These are phyloP conservation scores for Sporothrix luriei DNA, from an alignment of 2,329 filamentous ascomycete genomes.

Conservation along the genomic window DNA sequence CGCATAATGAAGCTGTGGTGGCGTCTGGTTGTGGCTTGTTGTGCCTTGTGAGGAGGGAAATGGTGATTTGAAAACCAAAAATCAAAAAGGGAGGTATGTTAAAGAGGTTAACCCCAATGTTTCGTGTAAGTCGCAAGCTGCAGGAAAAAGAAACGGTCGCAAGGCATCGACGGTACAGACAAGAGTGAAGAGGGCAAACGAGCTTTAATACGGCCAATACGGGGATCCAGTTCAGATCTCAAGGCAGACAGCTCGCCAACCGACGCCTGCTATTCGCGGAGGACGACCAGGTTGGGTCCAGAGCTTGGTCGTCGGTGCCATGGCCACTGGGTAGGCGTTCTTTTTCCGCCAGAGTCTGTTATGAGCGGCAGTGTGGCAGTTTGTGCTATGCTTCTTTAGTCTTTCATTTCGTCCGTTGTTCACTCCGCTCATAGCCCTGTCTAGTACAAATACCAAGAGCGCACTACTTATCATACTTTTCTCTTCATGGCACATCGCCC, in stretches of 20 bases:
- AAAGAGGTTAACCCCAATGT: not conserved
- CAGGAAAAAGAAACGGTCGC: not conserved
- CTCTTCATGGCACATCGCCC: slow-evolving; percentile 2
- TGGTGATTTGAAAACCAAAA: not conserved
- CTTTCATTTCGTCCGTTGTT: not conserved
- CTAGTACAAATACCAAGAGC: slow-evolving; percentile 25
- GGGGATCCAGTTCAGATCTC: not conserved
- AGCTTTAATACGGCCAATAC: not conserved
- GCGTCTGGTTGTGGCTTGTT: not conserved
- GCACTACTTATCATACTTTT: not conserved
- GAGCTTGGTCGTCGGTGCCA: not conserved
- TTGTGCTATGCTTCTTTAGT: not conserved
- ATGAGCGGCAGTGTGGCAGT: not conserved
- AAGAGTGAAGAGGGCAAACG: not conserved
- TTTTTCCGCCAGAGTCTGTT: not conserved
- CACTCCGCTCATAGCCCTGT: slow-evolving; percentile 22
- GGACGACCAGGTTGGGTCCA: too few species aligned
- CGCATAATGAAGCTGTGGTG: slow-evolving; percentile 12
- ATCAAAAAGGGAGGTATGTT: not conserved
- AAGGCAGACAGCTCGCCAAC: slow-evolving; percentile 5
- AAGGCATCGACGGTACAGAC: slow-evolving; percentile 5
- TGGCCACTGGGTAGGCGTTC: not conserved
- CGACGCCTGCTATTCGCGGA: not conserved
- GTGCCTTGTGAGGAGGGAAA: too few species aligned
- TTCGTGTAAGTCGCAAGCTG: not conserved